Evolutionary conservation across 2,329 filamentous ascomycete species (phyloP).

Genomic region (Penicillium sp.): DNA sequence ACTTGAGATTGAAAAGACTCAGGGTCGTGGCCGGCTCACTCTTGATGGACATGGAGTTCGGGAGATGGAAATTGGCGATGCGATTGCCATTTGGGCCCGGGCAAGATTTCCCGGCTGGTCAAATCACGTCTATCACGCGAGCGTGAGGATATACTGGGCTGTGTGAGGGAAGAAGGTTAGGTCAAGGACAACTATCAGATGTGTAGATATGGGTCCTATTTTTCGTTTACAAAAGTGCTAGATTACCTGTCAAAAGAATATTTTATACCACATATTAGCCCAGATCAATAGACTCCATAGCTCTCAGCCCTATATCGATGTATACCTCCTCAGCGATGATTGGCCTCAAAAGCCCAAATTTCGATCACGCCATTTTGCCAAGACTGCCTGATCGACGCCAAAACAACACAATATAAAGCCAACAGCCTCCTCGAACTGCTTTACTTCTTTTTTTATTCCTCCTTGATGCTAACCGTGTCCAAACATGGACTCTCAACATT

Average conservation of each 20-base stretch:
- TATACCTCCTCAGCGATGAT: conserved; percentile 1
- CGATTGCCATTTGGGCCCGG: conserved; percentile 37
- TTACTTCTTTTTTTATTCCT: background rate
- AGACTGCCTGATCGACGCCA: conserved; percentile 22
- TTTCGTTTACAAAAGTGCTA: background rate
- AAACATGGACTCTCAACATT: background rate
- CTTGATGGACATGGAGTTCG: conserved; percentile 37
- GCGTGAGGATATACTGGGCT: conserved; percentile 39
- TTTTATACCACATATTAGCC: background rate
- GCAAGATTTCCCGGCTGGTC: conserved; percentile 38
- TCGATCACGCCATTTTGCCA: conserved; percentile 38
- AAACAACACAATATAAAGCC: conserved; percentile 28
- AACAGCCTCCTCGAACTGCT: conserved; percentile 17
- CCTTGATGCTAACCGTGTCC: background rate
- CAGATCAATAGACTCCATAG: background rate
- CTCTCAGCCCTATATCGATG: background rate
- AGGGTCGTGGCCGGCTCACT: conserved; percentile 36
- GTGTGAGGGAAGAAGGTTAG: conserved; percentile 16
- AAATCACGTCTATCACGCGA: conserved; percentile 33
- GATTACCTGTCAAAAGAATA: too few species aligned
- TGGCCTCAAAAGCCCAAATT: conserved; percentile 6
- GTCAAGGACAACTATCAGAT: background rate
- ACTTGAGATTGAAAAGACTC: conserved; percentile 25
- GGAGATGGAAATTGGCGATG: conserved; percentile 36
- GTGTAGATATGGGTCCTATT: background rate